Base-by-base conservation (phyloP, 202 grass and related monocot genomes). In the Tripidium arundinaceum region DNA sequence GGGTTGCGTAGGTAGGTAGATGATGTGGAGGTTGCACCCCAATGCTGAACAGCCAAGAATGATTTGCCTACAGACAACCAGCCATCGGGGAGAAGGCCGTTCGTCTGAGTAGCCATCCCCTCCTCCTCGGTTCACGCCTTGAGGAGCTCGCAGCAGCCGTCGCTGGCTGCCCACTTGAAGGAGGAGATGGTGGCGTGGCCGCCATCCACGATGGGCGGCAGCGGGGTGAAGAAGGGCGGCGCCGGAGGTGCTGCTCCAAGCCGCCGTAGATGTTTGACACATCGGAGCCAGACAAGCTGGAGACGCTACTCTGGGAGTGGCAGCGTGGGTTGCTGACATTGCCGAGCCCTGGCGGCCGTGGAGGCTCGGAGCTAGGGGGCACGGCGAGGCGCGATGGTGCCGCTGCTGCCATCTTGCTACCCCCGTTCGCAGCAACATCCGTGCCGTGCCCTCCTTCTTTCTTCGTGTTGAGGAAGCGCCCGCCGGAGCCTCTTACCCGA, bases 391-490 rank as follows among this genome's bases (percentile, higher is more conserved):
- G 79, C 21, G 50, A 69, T 11, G 76, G 75, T 3, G 31, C 46
- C 1, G 40, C 24, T 13, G 55, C 39, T 18, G 74, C 7, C 78
- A 2, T 45, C 83, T 82, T 86, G 60, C 65, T 11, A 34, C 49
- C 50, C 8, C 25, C n/a, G 3, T 31, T 72, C 1, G 24, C 14
- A 0, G 7, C 10, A 0, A 40, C 12, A 2, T 2, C 78, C 38
- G 83, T 85, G 4, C 47, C 46, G 0, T 36, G 24, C 15, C 41
- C 81, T 58, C 39, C 81, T 60, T 85, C 80, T 45, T 88, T 91
- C 83, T 91, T 94, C 1, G 84, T 95, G 88, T 98, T 98, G 16
- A 98, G 87, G 80, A 98, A 98, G 47, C 96, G 96, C 11, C 96
- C 96, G n/a, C 96, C 90, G 0, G 79, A 76, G 76, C 96, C 92